Conservation (phyloP, 306 rosid genomes). For the Sphenostylis stenocarpa region DNA sequence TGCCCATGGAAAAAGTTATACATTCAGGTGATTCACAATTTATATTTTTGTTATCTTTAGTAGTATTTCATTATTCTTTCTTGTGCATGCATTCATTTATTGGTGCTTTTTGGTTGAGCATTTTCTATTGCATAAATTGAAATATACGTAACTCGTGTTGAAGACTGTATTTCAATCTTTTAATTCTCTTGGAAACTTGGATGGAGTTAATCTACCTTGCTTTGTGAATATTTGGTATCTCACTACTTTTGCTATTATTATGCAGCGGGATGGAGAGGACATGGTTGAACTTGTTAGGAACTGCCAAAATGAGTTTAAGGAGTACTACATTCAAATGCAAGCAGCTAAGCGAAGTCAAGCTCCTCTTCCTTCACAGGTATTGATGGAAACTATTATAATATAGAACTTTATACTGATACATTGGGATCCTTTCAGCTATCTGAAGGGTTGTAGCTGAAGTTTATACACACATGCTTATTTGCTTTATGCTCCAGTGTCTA, state of each 20-base stretch:
- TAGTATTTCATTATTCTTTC: background rate
- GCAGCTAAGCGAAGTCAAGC: conserved; percentile 91
- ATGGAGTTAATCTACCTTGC: conserved; percentile 19
- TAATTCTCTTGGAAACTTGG: conserved; percentile 30
- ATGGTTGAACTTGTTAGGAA: conserved; percentile 75
- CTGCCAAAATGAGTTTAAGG: conserved; percentile 82
- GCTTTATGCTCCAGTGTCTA: conserved; percentile 4
- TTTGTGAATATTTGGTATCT: conserved; percentile 8
- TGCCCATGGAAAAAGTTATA: conserved; percentile 89
- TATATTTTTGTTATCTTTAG: background rate
- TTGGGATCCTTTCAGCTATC: conserved; percentile 20
- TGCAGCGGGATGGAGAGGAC: conserved; percentile 92
- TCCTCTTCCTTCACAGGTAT: conserved; percentile 93
- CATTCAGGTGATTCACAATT: conserved; percentile 54
- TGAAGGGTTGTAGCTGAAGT: conserved; percentile 1
- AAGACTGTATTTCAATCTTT: background rate
- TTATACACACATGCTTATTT: conserved; percentile 1
- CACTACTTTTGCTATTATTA: conserved; percentile 20
- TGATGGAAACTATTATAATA: background rate
- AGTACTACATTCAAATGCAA: conserved; percentile 98
- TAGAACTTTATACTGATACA: conserved; percentile 9
- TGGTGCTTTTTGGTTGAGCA: conserved; percentile 13
- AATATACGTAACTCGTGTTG: background rate
- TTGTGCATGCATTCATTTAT: background rate
- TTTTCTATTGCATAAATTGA: conserved; percentile 8